A percentile compares a stretch with the other conserved stretches of the same genome.
phyloP scores from a whole-genome alignment of 352 stramenopile species.

The Pythium coloratum region DNA sequence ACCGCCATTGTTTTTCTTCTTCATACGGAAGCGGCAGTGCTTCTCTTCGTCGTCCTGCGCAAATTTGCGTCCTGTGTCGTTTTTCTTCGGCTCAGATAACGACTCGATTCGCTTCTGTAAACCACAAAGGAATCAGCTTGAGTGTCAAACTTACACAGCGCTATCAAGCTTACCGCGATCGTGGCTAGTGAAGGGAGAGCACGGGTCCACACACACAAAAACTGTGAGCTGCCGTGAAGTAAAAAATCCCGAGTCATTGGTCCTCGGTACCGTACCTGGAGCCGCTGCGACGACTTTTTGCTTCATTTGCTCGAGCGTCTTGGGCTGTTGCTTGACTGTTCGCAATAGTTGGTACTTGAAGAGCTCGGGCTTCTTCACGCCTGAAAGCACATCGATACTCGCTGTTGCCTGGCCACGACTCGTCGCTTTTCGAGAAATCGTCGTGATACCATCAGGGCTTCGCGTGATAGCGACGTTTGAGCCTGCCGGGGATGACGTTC shows the following conservation, averaged over 20 bases:
- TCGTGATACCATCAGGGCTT: conserved; percentile 65
- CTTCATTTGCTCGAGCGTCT: conserved; percentile 52
- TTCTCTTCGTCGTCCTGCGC: conserved; percentile 70
- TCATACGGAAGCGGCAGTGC: conserved; percentile 67
- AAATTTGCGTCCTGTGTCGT: conserved; percentile 46
- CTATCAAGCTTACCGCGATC: conserved; percentile 14
- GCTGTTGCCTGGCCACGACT: conserved; percentile 3
- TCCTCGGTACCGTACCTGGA: conserved; percentile 33
- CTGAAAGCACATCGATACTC: conserved; percentile 39
- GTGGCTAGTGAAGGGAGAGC: not conserved
- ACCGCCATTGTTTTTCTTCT: conserved; percentile 32
- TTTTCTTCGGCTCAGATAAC: conserved; percentile 53
- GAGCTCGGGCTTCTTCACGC: conserved; percentile 55
- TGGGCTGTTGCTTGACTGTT: conserved; percentile 37
- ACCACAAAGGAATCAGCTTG: not conserved
- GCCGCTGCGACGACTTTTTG: conserved; percentile 43
- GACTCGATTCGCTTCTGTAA: conserved; percentile 64
- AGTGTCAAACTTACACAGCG: not conserved
- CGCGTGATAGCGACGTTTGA: conserved; percentile 7
- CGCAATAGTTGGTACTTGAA: conserved; percentile 64
- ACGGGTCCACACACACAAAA: not conserved
- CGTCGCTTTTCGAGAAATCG: conserved; percentile 42
- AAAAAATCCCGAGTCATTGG: too few relatives aligned
- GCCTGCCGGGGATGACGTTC: conserved; percentile 11
- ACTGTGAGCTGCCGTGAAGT: too few relatives aligned